These are phyloP conservation scores for Suillus subalutaceus DNA, from an alignment of 768 basidiomycete genomes.

Conservation along the genomic window DNA sequence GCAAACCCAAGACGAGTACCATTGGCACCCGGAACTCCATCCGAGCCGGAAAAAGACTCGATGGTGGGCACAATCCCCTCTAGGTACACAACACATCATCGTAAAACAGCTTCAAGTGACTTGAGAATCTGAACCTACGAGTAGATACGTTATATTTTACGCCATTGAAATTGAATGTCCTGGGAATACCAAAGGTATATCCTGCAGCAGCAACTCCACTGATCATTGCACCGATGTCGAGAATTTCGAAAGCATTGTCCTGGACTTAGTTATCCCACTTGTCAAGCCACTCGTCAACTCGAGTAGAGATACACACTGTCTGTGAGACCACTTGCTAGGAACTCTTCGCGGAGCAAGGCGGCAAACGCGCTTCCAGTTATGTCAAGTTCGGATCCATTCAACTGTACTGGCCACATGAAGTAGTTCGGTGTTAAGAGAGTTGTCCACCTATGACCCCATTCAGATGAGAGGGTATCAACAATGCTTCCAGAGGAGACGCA, in stretches of 20 bases:
- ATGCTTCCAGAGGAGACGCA: too few species aligned
- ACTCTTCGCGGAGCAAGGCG: not conserved
- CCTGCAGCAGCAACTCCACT: conserved; percentile 16
- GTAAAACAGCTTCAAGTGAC: not conserved
- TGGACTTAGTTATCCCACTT: not conserved
- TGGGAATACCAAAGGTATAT: conserved; percentile 8
- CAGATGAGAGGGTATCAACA: too few species aligned
- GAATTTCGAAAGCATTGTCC: conserved; percentile 10
- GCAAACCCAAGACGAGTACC: not conserved
- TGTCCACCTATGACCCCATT: too few species aligned
- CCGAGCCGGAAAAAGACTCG: not conserved
- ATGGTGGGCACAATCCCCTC: conserved; percentile 9
- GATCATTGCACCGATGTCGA: conserved; percentile 10
- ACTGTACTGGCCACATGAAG: not conserved
- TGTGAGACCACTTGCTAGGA: not conserved
- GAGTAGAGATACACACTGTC: not conserved
- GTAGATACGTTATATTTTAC: conserved; percentile 20
- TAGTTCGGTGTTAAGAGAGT: not conserved
- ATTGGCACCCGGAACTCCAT: not conserved
- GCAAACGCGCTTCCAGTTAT: conserved; percentile 11
- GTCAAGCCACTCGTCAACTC: too few species aligned
- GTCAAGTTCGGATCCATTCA: conserved; percentile 13
- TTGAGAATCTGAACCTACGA: not conserved
- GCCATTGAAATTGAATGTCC: conserved; percentile 20
- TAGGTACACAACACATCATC: not conserved